Percentiles rank a stretch among this genome's conserved stretches.
These are phyloP conservation scores for Pilasporangium apinafurcum DNA, from an alignment of 352 stramenopile species.

Conservation along the genomic window DNA sequence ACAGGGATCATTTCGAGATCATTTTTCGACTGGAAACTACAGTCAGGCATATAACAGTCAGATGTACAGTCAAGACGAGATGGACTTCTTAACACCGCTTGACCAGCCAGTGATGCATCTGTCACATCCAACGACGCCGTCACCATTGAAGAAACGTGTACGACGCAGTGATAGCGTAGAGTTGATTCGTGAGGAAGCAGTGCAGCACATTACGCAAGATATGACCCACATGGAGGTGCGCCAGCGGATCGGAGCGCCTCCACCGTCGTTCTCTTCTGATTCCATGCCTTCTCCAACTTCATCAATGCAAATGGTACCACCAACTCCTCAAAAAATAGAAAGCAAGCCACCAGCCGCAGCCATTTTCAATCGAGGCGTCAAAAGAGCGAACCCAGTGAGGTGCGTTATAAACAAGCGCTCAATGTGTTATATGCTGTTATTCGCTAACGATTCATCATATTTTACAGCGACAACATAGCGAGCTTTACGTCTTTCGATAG, in stretches of 20 bases:
- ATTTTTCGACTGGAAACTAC: slow-evolving; percentile 20
- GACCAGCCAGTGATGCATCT: slow-evolving; percentile 80
- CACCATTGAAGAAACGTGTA: slow-evolving; percentile 72
- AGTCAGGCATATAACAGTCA: slow-evolving; percentile 53
- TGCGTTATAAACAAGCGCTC: slow-evolving; percentile 4
- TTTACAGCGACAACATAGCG: slow-evolving; percentile 1
- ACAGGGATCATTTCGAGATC: slow-evolving; percentile 21
- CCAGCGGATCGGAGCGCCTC: slow-evolving; percentile 4
- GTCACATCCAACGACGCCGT: slow-evolving; percentile 77
- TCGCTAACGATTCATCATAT: too few relatives aligned
- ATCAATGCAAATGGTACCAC: slow-evolving; percentile 27
- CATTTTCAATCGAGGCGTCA: slow-evolving; percentile 16
- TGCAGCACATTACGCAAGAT: slow-evolving; percentile 67
- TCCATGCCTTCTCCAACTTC: slow-evolving; percentile 28
- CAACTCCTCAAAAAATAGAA: slow-evolving; percentile 18
- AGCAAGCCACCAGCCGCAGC: slow-evolving; percentile 15
- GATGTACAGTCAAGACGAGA: slow-evolving; percentile 79
- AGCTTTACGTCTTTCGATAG: slow-evolving; percentile 25
- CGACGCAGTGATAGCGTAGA: slow-evolving; percentile 30
- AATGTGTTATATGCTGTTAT: too few relatives aligned
- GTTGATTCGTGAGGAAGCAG: slow-evolving; percentile 44
- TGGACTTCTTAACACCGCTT: slow-evolving; percentile 80
- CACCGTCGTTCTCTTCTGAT: slow-evolving; percentile 49
- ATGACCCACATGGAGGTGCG: slow-evolving; percentile 75
- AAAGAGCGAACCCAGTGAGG: slow-evolving; percentile 16